Percentiles rank a stretch among this genome's conserved stretches.
phyloP scores from a whole-genome alignment of 2,329 filamentous ascomycete species.

The Hypoxylon sp. region DNA sequence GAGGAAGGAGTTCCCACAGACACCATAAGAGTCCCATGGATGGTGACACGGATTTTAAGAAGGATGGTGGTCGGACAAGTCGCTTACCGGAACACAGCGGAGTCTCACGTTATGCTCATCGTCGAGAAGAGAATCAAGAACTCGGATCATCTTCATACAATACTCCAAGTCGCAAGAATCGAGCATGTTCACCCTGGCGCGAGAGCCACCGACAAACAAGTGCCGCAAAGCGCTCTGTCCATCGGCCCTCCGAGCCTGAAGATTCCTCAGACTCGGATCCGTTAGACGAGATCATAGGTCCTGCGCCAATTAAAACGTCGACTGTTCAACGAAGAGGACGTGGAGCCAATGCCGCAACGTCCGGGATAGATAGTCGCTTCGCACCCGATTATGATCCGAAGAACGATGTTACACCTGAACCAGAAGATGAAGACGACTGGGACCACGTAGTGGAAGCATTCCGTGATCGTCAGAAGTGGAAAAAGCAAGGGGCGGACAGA shows the following conservation, averaged over 20 bases:
- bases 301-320: slow-evolving; percentile 68
- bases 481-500: slow-evolving; percentile 80
- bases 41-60: slow-evolving; percentile 44
- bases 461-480: slow-evolving; percentile 84
- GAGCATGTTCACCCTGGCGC: slow-evolving; percentile 27
- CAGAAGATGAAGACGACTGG: slow-evolving; percentile 75
- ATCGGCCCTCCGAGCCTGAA: slow-evolving; percentile 19
- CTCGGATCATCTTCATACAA: slow-evolving; percentile 32
- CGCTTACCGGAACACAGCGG: slow-evolving; percentile 33
- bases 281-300: slow-evolving; percentile 82
- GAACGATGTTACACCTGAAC: slow-evolving; percentile 66
- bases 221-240: slow-evolving; percentile 12
- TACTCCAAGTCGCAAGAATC: slow-evolving; percentile 29
- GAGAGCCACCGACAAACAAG: slow-evolving; percentile 22
- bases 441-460: slow-evolving; percentile 83
- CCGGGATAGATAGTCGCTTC: slow-evolving; percentile 86
- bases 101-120: slow-evolving; percentile 28
- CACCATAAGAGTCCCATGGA: slow-evolving; percentile 36
- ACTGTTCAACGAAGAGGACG: slow-evolving; percentile 75
- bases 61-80: slow-evolving; percentile 49
- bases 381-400: slow-evolving; percentile 73
- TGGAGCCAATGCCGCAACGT: slow-evolving; percentile 72
- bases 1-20: slow-evolving; percentile 39
- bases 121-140: slow-evolving; percentile 24
- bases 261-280: slow-evolving; percentile 75